Conservation (phyloP, 2,329 filamentous ascomycete species). For the Diaporthe australafricana region DNA sequence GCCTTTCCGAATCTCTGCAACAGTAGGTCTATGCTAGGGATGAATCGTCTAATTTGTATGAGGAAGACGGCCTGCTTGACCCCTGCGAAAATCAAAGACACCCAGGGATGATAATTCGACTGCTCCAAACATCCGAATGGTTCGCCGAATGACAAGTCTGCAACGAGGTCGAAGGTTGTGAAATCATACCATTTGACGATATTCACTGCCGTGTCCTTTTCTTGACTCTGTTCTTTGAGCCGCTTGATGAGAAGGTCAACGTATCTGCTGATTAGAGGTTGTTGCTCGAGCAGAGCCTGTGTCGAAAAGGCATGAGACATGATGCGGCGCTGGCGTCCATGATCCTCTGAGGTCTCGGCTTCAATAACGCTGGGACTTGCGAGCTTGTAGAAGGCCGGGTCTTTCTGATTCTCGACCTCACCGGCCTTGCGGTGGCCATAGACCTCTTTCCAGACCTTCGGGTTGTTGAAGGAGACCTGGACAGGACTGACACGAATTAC, state of each 20-base stretch:
- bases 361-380: background rate
- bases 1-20: background rate
- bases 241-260: slow-evolving; percentile 39
- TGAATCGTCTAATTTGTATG: slow-evolving; percentile 4
- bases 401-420: slow-evolving; percentile 5
- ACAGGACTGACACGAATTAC: slow-evolving; percentile 19
- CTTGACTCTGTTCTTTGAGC: slow-evolving; percentile 41
- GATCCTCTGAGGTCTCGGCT: slow-evolving; percentile 4
- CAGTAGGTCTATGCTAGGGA: background rate
- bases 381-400: slow-evolving; percentile 1
- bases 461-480: slow-evolving; percentile 1
- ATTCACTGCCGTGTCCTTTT: slow-evolving; percentile 37
- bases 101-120: slow-evolving; percentile 29
- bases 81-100: slow-evolving; percentile 9
- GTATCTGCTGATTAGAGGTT: slow-evolving; percentile 22
- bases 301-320: slow-evolving; percentile 30
- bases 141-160: slow-evolving; percentile 36
- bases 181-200: slow-evolving; percentile 46
- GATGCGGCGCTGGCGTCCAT: slow-evolving; percentile 23
- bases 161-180: slow-evolving; percentile 43
- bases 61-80: slow-evolving; percentile 3
- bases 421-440: slow-evolving; percentile 26
- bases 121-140: slow-evolving; percentile 28
- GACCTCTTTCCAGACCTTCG: slow-evolving; percentile 14
- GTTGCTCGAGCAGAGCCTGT: slow-evolving; percentile 22